phyloP scores from a whole-genome alignment of 2,329 filamentous ascomycete genomes.

The Fusarium musae region DNA sequence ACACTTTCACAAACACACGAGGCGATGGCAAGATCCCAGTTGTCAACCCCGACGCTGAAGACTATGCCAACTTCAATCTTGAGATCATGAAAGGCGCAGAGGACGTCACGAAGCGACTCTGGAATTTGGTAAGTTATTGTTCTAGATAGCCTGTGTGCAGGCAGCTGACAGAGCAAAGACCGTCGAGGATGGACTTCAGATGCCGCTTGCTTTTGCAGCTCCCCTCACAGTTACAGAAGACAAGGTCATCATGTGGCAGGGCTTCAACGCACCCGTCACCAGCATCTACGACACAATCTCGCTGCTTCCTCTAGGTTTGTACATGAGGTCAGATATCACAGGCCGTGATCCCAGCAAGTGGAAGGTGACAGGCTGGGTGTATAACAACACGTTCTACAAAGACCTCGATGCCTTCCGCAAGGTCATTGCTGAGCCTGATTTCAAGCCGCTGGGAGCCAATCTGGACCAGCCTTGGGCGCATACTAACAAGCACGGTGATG shows the following conservation, averaged over 20 bases:
- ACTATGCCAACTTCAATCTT: not conserved
- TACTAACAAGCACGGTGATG: not conserved
- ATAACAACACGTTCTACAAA: not conserved
- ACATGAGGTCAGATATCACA: not conserved
- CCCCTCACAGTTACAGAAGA: not conserved
- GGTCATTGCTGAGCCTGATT: not conserved
- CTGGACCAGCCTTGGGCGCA: conserved; percentile 4
- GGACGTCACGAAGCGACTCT: not conserved
- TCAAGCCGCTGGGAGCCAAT: not conserved
- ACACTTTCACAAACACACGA: not conserved
- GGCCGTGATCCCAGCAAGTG: not conserved
- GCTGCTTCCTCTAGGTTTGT: not conserved
- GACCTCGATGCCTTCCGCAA: not conserved
- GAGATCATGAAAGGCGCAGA: not conserved
- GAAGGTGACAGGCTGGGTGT: conserved; percentile 3
- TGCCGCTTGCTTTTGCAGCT: not conserved
- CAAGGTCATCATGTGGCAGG: conserved; percentile 8
- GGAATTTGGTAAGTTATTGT: not conserved
- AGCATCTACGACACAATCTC: conserved; percentile 12
- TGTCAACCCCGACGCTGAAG: not conserved
- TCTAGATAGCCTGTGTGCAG: fast-evolving
- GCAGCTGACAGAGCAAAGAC: not conserved
- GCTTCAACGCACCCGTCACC: not conserved
- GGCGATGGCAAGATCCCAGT: not conserved
- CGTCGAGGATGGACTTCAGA: not conserved